Conservation (phyloP, 73 alveolate genomes). For the Blepharisma stoltei region DNA sequence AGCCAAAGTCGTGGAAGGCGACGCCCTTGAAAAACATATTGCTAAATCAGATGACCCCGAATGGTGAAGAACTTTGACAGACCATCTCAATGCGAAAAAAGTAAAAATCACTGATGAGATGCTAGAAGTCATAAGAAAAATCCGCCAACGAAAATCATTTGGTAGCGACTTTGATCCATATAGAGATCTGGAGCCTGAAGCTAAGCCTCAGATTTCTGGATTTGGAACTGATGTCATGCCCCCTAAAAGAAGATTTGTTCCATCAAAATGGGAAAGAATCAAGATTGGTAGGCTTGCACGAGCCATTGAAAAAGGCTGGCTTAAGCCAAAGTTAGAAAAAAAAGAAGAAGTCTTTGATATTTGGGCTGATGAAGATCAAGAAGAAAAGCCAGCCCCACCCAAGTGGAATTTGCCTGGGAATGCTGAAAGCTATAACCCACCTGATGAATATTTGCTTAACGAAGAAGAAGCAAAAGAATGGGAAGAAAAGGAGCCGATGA, state of each 20-base stretch:
- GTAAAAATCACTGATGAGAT: constrained; percentile 90
- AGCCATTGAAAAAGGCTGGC: constrained; percentile 91
- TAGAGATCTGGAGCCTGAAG: constrained; percentile 69
- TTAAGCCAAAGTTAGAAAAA: constrained; percentile 65
- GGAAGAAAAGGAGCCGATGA: constrained; percentile 69
- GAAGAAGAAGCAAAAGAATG: constrained; percentile 74
- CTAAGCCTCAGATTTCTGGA: constrained; percentile 68
- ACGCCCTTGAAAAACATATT: constrained; percentile 87
- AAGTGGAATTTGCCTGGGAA: constrained; percentile 88
- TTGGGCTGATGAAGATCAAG: constrained; percentile 72
- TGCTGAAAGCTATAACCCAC: constrained; percentile 93
- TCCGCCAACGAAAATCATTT: constrained; percentile 85
- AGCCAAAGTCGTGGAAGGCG: constrained; percentile 57
- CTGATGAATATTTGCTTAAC: constrained; percentile 79
- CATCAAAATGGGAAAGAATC: constrained; percentile 88
- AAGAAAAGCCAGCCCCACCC: constrained; percentile 80
- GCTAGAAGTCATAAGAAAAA: constrained; percentile 79
- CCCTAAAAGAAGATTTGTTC: constrained; percentile 89
- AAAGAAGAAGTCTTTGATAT: constrained; percentile 72
- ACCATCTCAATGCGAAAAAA: constrained; percentile 85
- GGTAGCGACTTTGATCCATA: constrained; percentile 26
- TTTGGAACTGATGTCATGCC: constrained; percentile 71
- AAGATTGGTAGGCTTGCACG: constrained; percentile 80
- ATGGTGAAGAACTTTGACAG: constrained; percentile 96
- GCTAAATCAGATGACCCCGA: constrained; percentile 85